phyloP scores from a whole-genome alignment of 371 early-diverging fungal species.

The Mucor irregularis region DNA sequence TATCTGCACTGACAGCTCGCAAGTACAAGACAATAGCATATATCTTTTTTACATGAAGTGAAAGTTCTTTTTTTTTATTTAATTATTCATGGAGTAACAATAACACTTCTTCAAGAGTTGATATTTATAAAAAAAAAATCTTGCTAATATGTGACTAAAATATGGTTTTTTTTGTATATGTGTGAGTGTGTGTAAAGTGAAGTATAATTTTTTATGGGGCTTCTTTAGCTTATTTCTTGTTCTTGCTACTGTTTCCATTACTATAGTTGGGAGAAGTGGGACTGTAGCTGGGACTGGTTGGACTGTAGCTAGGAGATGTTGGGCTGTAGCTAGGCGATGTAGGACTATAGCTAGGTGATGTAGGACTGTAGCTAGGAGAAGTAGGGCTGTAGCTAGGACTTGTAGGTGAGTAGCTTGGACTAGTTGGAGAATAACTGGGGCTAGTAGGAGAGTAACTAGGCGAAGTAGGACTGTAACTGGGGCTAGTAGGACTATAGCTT shows the following conservation, averaged over 20 bases:
- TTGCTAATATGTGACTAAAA: too few relatives aligned
- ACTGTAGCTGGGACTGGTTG: constrained; percentile 59
- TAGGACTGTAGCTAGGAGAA: constrained; percentile 73
- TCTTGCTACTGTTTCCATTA: constrained; percentile 16
- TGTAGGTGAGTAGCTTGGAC: constrained; percentile 58
- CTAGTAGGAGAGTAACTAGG: constrained; percentile 78
- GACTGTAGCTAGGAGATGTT: constrained; percentile 45
- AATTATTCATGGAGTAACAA: too few relatives aligned
- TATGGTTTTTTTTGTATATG: neutral
- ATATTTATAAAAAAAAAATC: too few relatives aligned
- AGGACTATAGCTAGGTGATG: constrained; percentile 82
- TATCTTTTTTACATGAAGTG: too few relatives aligned
- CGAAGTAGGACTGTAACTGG: constrained; percentile 72
- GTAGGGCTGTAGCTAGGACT: constrained; percentile 63
- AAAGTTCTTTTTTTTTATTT: too few relatives aligned
- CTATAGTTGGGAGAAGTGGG: too few relatives aligned
- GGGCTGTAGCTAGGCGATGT: constrained; percentile 75
- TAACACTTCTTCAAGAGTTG: too few relatives aligned
- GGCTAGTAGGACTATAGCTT: constrained; percentile 73
- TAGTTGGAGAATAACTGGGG: constrained; percentile 52
- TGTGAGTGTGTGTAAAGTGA: neutral
- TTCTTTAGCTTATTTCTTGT: neutral
- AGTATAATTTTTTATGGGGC: neutral
- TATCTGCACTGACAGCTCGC: too few relatives aligned
- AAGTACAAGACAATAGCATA: too few relatives aligned